These are phyloP conservation scores for Diaporthe vaccinii DNA, from an alignment of 2,329 filamentous ascomycete genomes.

Conservation along the genomic window DNA sequence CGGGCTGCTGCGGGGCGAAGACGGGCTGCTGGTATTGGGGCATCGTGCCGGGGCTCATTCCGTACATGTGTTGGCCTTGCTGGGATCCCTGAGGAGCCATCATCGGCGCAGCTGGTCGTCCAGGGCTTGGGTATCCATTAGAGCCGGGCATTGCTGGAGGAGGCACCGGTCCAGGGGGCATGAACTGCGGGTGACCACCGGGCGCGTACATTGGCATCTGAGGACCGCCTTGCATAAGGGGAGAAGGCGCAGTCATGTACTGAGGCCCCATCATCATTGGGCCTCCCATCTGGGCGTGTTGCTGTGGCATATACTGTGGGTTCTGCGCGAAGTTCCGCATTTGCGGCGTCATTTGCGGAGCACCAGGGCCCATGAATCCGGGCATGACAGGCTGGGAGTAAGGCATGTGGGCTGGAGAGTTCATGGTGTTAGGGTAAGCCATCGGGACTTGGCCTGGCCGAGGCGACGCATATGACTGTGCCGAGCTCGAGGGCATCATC, in stretches of 20 bases:
- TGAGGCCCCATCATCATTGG: slow-evolving; percentile 92
- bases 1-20: slow-evolving; percentile 78
- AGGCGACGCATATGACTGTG: slow-evolving; percentile 88
- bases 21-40: slow-evolving; percentile 79
- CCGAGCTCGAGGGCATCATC: slow-evolving; percentile 89
- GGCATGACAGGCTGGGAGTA: slow-evolving; percentile 80
- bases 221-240: slow-evolving; percentile 75
- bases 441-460: slow-evolving; percentile 79
- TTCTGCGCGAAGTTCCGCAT: slow-evolving; percentile 80
- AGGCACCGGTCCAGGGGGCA: slow-evolving; percentile 67
- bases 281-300: slow-evolving; percentile 77
- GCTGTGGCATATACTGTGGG: slow-evolving; percentile 79
- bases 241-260: slow-evolving; percentile 81
- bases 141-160: slow-evolving; percentile 73
- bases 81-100: slow-evolving; percentile 97
- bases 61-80: slow-evolving; percentile 84
- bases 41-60: slow-evolving; percentile 77
- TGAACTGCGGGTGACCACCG: slow-evolving; percentile 73
- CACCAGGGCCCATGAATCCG: slow-evolving; percentile 77
- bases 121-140: slow-evolving; percentile 90
- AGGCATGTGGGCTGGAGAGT: slow-evolving; percentile 76
- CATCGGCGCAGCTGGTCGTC: slow-evolving; percentile 83
- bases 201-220: slow-evolving; percentile 86
- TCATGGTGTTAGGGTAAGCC: slow-evolving; percentile 75
- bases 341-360: slow-evolving; percentile 75